phyloP scores from a whole-genome alignment of 75 land plant species.

The Pinus albicaulis region DNA sequence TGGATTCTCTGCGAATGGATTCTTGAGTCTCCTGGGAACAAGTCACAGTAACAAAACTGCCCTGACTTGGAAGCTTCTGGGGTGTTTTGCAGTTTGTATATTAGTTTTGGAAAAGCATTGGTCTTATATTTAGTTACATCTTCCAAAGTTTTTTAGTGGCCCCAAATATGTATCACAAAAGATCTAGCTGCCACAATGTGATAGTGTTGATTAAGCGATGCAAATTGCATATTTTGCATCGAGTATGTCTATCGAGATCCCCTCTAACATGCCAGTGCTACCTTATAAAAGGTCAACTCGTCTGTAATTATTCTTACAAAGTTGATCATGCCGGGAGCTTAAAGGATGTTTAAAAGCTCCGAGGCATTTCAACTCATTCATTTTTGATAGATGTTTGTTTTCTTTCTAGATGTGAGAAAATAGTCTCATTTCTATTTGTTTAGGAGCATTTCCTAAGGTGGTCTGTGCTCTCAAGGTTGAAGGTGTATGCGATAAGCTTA shows the following conservation, averaged over 20 bases:
- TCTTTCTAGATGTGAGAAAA: constrained; percentile 4
- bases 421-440: constrained; percentile 7
- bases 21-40: constrained; percentile 7
- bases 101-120: constrained; percentile 8
- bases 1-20: not conserved
- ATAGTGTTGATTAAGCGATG: not conserved
- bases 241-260: not conserved
- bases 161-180: not conserved
- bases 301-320: constrained; percentile 9
- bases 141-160: constrained; percentile 9
- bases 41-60: constrained; percentile 5
- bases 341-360: constrained; percentile 8
- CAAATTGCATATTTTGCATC: not conserved
- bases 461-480: constrained; percentile 8
- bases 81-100: constrained; percentile 10
- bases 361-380: constrained; percentile 11
- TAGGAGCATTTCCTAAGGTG: not conserved
- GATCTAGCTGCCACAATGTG: not conserved
- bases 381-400: constrained; percentile 7
- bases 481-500: not conserved
- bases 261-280: not conserved
- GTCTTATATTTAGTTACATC: constrained; percentile 6
- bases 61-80: constrained; percentile 11
- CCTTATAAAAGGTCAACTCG: not conserved
- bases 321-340: constrained; percentile 4